Evolutionary conservation across 441 rosid species (phyloP).

Genomic region (Pelargonium citronellum): DNA sequence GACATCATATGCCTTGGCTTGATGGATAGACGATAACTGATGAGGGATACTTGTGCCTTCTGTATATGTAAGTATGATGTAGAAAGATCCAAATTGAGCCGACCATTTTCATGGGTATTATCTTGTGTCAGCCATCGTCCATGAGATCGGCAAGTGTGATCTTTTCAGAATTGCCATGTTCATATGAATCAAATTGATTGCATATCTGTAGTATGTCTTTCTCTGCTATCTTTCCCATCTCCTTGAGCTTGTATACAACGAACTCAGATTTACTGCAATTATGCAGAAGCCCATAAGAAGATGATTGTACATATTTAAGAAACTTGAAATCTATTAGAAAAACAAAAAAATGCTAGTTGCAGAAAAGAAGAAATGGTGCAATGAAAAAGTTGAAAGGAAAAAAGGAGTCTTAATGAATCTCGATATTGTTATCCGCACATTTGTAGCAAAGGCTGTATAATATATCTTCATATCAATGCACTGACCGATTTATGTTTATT

Average conservation of each 20-base stretch:
- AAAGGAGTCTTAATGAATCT: too few relatives aligned
- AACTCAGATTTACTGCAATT: neutral
- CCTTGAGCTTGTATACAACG: conserved; percentile 2
- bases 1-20: neutral
- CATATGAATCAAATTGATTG: conserved; percentile 2
- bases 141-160: neutral
- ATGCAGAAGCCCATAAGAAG: neutral
- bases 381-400: too few relatives aligned
- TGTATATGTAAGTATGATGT: too few relatives aligned
- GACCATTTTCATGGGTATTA: too few relatives aligned
- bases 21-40: too few relatives aligned
- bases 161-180: conserved; percentile 3
- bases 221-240: conserved; percentile 8
- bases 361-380: too few relatives aligned
- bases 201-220: conserved; percentile 4
- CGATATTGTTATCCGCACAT: too few relatives aligned
- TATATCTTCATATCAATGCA: too few relatives aligned
- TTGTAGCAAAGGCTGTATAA: too few relatives aligned
- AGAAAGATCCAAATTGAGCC: too few relatives aligned
- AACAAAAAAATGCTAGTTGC: neutral
- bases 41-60: too few relatives aligned
- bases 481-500: too few relatives aligned
- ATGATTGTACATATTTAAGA: neutral
- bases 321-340: neutral
- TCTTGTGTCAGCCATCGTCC: neutral